These are phyloP conservation scores for Gastroboletus turbinatus DNA, from an alignment of 1,284 basidiomycete genomes.

Conservation along the genomic window DNA sequence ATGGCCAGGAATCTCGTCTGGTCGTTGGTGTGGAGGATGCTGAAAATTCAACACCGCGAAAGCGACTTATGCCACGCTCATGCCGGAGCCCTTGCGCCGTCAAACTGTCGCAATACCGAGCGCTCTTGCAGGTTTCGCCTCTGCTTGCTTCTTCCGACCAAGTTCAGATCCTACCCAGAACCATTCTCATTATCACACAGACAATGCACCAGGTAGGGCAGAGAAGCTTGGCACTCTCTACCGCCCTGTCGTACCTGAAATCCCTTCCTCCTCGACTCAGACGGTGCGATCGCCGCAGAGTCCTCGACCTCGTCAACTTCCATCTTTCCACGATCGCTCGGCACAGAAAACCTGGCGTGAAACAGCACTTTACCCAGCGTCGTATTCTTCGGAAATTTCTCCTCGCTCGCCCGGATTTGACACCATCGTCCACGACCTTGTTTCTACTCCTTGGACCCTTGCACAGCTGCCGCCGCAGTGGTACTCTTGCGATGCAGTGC, in stretches of 20 bases:
- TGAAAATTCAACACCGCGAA: background rate
- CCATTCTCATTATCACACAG: conserved; percentile 39
- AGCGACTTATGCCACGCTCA: conserved; percentile 21
- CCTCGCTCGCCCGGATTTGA: conserved; percentile 45
- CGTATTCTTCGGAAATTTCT: conserved; percentile 46
- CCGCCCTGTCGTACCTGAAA: conserved; percentile 45
- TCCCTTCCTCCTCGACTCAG: conserved; percentile 41
- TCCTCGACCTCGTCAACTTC: conserved; percentile 47
- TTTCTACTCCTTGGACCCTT: conserved; percentile 57
- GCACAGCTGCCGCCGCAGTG: conserved; percentile 45
- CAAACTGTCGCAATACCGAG: conserved; percentile 23
- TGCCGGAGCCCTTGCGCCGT: conserved; percentile 6
- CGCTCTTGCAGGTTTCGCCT: conserved; percentile 36
- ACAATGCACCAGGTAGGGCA: conserved; percentile 38
- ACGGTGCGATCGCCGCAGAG: conserved; percentile 31
- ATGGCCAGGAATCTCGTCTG: background rate
- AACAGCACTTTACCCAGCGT: conserved; percentile 34
- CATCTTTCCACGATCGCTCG: conserved; percentile 42
- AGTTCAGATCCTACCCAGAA: conserved; percentile 35
- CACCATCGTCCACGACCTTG: conserved; percentile 62
- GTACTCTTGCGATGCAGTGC: conserved; percentile 48
- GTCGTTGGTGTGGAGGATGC: background rate
- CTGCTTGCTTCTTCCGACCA: conserved; percentile 26
- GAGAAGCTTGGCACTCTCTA: conserved; percentile 37
- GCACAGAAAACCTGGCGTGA: conserved; percentile 37